These are phyloP conservation scores for Mortierella sp. DNA, from an alignment of 371 early-diverging fungal genomes.

Conservation along the genomic window DNA sequence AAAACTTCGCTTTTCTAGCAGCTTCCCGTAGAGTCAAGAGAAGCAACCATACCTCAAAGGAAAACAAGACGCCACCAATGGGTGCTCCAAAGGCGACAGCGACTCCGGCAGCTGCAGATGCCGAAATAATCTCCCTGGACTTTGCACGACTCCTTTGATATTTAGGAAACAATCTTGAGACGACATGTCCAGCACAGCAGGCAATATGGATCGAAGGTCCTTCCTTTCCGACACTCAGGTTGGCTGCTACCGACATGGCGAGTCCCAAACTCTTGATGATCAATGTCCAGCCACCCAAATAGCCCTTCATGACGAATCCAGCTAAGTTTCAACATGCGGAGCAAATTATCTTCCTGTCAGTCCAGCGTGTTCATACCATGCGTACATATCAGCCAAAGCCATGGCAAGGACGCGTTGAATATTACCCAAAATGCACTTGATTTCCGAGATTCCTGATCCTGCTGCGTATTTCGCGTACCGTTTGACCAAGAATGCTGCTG, in stretches of 20 bases:
- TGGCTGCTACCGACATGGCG: slow-evolving; percentile 85
- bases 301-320: slow-evolving; percentile 93
- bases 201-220: slow-evolving; percentile 97
- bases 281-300: slow-evolving; percentile 88
- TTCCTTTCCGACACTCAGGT: slow-evolving; percentile 92
- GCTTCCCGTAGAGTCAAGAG: neutral
- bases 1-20: neutral
- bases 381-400: no score
- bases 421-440: slow-evolving; percentile 91
- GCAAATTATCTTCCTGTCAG: neutral
- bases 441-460: slow-evolving; percentile 95
- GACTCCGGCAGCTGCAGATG: slow-evolving; percentile 92
- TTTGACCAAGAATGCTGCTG: slow-evolving; percentile 74
- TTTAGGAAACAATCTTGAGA: slow-evolving; percentile 83
- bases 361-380: neutral
- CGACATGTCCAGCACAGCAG: slow-evolving; percentile 90
- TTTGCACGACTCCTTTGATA: slow-evolving; percentile 88
- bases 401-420: no score
- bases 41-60: slow-evolving; percentile 63
- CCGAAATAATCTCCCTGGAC: slow-evolving; percentile 89
- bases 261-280: slow-evolving; percentile 90
- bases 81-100: slow-evolving; percentile 95
- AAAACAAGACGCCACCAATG: slow-evolving; percentile 94
- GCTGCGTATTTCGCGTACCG: slow-evolving; percentile 89
- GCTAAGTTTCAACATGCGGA: slow-evolving; percentile 57